These are phyloP conservation scores for Musa schizocarpa DNA, from an alignment of 176 grass and related monocot species.

Conservation along the genomic window DNA sequence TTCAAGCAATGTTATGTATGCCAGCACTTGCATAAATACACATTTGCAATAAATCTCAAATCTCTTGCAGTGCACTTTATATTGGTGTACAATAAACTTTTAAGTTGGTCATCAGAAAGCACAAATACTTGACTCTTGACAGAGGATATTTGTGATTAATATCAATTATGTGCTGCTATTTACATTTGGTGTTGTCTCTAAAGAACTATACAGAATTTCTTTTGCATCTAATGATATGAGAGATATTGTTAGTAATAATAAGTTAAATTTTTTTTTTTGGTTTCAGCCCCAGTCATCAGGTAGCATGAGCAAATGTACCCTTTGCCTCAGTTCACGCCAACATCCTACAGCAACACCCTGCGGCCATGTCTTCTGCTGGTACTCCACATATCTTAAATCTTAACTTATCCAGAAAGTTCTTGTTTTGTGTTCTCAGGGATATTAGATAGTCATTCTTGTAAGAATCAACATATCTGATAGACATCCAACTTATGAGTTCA, in stretches of 20 bases:
- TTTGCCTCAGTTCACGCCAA: constrained; percentile 81
- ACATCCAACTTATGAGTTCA: neutral
- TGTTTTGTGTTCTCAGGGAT: neutral
- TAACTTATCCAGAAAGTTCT: neutral
- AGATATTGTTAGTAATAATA: neutral
- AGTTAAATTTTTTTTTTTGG: neutral
- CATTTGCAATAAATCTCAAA: neutral
- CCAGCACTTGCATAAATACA: neutral
- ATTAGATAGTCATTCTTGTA: neutral
- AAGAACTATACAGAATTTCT: neutral
- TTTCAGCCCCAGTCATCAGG: constrained; percentile 44
- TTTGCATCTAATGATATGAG: neutral
- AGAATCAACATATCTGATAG: neutral
- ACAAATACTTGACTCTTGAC: neutral
- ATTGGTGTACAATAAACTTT: neutral
- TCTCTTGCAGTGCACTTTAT: neutral
- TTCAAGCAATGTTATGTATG: neutral
- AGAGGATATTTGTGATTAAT: neutral
- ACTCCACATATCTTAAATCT: constrained; percentile 16
- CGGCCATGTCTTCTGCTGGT: constrained; percentile 99
- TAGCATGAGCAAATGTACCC: constrained; percentile 77
- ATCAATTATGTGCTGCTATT: neutral
- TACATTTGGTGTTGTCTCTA: neutral
- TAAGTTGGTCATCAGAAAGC: neutral
- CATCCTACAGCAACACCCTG: constrained; percentile 90